Base-by-base conservation (phyloP, 805 yeast species). In the Lipomyces spencermartinsiae region DNA sequence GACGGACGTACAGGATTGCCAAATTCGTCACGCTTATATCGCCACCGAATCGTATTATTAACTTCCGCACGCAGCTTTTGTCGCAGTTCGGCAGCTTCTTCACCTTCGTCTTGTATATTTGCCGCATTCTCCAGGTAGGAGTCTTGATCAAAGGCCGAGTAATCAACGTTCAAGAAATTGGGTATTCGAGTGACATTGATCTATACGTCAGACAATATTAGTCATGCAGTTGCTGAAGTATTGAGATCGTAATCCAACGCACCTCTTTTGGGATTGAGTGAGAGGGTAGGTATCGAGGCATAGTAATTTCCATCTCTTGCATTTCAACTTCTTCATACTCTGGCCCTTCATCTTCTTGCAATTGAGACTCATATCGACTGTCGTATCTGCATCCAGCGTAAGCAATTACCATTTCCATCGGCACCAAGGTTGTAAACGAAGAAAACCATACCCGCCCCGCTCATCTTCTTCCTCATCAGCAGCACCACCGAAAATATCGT, bases 1-100 rank as follows among this genome's bases (percentile, higher is more conserved):
- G 29, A 39, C 31, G 22, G 0, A 33, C 31, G 25, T 31, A 67
- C 70, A 8, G 93, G 87, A 22, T 80, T 77, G 69, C 89, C 92
- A 63, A 84, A 81, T n/a, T 85, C 86, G 68, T 87, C 88, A 67
- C 89, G 86, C 16, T 92, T 89, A 78, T 93, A 94, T 79, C 97
- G 87, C 99, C 99, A 95, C 76, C 99, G 86, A 43, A 95, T 83
- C 0, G 97, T 92, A 78, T 93, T 94, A 75, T 91, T 93, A 70
- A 89, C 92, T 65, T 86, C 83, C 43, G 89, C 80, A 74, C 86
- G 86, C 69, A 73, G 60, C 31, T 66, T 63, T 39, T 65, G 61
- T 46, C 71, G 64, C 62, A 56, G 59, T 58, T 57, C 68, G 35
- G 55, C 70, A 39, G 66, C 61, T 10, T 59, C 67, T 43, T 61